Percentiles rank a stretch among this genome's conserved stretches.
Evolutionary conservation across 805 yeast species (phyloP).

Genomic region (Candida saitoana): DNA sequence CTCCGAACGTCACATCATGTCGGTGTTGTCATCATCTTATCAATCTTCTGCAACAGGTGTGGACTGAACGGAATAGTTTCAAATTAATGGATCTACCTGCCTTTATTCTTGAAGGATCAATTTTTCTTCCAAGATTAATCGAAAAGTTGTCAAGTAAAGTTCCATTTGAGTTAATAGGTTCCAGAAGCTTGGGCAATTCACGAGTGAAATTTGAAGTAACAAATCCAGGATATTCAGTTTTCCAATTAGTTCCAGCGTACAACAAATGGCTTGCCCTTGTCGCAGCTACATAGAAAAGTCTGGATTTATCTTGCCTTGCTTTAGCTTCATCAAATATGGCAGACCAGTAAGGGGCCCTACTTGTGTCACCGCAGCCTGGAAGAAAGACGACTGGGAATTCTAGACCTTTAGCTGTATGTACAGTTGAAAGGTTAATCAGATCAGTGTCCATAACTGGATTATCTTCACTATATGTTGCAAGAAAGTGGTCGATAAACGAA

Average conservation of each 20-base stretch:
- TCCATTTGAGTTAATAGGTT: neutral
- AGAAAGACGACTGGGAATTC: slow-evolving; percentile 70
- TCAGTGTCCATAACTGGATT: slow-evolving; percentile 21
- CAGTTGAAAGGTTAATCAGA: slow-evolving; percentile 56
- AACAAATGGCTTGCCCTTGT: slow-evolving; percentile 56
- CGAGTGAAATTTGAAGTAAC: slow-evolving; percentile 11
- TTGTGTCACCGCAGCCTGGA: slow-evolving; percentile 10
- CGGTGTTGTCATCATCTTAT: slow-evolving; percentile 9
- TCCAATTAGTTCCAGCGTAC: slow-evolving; percentile 25
- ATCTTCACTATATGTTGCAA: slow-evolving; percentile 38
- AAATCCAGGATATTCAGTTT: slow-evolving; percentile 5
- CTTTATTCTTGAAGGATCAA: neutral
- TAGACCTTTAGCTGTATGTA: slow-evolving; percentile 71
- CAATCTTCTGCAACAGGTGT: neutral
- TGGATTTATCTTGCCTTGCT: slow-evolving; percentile 17
- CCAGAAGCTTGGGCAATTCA: slow-evolving; percentile 10
- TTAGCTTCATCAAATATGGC: neutral
- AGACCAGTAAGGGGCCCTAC: slow-evolving; percentile 3
- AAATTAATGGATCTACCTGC: neutral
- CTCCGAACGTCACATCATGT: too few relatives aligned
- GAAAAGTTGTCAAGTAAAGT: slow-evolving; percentile 9
- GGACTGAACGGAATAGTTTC: neutral
- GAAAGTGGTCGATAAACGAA: slow-evolving; percentile 35
- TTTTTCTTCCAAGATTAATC: neutral
- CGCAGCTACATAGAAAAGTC: slow-evolving; percentile 59